phyloP scores from a whole-genome alignment of 768 basidiomycete species.

The Lepiota venenata region DNA sequence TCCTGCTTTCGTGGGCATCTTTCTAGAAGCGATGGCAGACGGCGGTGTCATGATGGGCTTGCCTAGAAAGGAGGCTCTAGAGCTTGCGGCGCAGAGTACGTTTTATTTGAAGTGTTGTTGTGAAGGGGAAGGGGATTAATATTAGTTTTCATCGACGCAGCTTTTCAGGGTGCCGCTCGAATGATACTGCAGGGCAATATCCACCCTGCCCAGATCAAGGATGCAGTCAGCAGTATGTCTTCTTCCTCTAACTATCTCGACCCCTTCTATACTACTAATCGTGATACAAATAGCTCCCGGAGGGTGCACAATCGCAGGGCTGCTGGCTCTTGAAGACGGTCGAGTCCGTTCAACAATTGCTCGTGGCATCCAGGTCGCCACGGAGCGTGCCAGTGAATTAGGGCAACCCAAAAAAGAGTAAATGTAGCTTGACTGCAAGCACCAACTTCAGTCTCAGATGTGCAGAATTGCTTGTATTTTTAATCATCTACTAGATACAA shows the following conservation, averaged over 20 bases:
- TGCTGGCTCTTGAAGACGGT: slow-evolving; percentile 93
- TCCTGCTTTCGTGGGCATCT: slow-evolving; percentile 94
- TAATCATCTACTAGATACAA: no score
- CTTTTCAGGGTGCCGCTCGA: slow-evolving; percentile 92
- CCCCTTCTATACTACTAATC: background rate
- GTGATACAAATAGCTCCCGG: slow-evolving; percentile 69
- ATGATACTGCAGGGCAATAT: slow-evolving; percentile 89
- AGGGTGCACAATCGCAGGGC: slow-evolving; percentile 97
- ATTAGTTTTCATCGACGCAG: slow-evolving; percentile 36
- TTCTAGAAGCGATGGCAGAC: slow-evolving; percentile 98
- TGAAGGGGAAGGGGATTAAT: background rate
- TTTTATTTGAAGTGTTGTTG: slow-evolving; percentile 5
- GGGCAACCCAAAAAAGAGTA: slow-evolving; percentile 66
- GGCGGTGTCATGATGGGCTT: slow-evolving; percentile 99
- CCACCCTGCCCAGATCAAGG: slow-evolving; percentile 96
- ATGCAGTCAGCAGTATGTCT: slow-evolving; percentile 89
- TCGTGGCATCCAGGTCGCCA: slow-evolving; percentile 90
- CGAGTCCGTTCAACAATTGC: slow-evolving; percentile 92
- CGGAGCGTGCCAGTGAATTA: slow-evolving; percentile 82
- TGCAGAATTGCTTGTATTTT: background rate
- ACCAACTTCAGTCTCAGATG: background rate
- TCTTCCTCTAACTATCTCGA: background rate
- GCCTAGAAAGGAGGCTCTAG: slow-evolving; percentile 89
- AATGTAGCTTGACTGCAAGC: background rate
- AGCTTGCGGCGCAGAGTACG: slow-evolving; percentile 93